Evolutionary conservation across 352 stramenopile genomes (phyloP).

Genomic region (Globisporangium barbulae): DNA sequence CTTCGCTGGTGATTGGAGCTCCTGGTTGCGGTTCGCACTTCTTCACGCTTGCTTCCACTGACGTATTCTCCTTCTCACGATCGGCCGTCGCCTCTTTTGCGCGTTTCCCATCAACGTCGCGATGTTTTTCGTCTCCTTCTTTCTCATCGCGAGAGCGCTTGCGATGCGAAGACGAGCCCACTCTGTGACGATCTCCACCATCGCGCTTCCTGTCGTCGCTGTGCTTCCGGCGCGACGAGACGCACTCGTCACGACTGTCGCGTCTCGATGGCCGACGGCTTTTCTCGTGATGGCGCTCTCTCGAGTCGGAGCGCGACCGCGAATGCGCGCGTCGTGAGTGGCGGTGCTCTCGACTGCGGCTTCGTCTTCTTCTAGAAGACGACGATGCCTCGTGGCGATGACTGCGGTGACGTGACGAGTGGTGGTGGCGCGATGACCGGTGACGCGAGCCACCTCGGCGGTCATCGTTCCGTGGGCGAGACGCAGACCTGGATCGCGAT

Average conservation of each 20-base stretch:
- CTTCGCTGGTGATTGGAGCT: neutral
- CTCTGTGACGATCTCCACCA: conserved; percentile 10
- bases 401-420: conserved; percentile 12
- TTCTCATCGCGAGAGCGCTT: conserved; percentile 16
- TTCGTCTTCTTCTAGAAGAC: conserved; percentile 14
- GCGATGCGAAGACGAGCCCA: conserved; percentile 1
- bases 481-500: conserved; percentile 23
- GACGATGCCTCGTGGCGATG: conserved; percentile 9
- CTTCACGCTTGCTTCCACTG: conserved; percentile 1
- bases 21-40: neutral
- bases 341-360: conserved; percentile 17
- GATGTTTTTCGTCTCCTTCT: neutral
- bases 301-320: conserved; percentile 21
- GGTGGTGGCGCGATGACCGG: conserved; percentile 2
- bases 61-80: neutral
- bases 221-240: conserved; percentile 18
- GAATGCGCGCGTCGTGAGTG: conserved; percentile 11
- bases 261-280: conserved; percentile 19
- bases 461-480: conserved; percentile 13
- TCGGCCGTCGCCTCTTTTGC: neutral
- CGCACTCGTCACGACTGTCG: conserved; percentile 17
- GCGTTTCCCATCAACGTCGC: neutral
- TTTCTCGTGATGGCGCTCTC: conserved; percentile 19
- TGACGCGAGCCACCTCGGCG: conserved; percentile 1
- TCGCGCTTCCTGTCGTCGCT: conserved; percentile 12